Evolutionary conservation across 148 eudicot genomes (phyloP).

Genomic region (Diospyros kaki): DNA sequence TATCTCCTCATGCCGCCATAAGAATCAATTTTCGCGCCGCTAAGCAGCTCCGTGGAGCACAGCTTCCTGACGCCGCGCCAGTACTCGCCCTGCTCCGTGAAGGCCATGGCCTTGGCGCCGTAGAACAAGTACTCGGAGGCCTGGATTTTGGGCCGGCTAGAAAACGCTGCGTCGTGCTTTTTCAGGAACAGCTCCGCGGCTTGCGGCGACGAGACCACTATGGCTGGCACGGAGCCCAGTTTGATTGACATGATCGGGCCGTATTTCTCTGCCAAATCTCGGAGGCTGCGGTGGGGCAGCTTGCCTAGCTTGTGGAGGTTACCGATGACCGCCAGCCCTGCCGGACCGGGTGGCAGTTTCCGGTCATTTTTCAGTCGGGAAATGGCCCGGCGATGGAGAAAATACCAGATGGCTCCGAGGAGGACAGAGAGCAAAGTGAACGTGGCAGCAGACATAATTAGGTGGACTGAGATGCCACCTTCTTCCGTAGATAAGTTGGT

Average conservation of each 20-base stretch:
- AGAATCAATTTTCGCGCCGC: background rate
- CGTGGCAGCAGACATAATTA: too few species aligned
- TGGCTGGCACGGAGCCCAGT: background rate
- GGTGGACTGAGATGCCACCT: too few species aligned
- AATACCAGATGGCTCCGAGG: background rate
- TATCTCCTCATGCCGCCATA: background rate
- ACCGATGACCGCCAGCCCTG: background rate
- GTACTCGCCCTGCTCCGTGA: background rate
- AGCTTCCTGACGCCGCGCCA: background rate
- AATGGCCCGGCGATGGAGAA: background rate
- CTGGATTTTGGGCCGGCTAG: background rate
- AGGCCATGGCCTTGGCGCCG: background rate
- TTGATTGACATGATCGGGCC: background rate
- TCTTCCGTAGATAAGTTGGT: too few species aligned
- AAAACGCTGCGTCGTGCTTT: background rate
- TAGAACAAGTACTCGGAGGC: background rate
- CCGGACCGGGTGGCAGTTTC: background rate
- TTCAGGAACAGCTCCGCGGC: slow-evolving; percentile 5
- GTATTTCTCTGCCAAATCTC: background rate
- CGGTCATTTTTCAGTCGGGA: background rate
- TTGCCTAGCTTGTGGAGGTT: background rate
- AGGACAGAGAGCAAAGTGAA: background rate
- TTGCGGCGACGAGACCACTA: slow-evolving; percentile 2
- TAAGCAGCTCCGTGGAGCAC: background rate
- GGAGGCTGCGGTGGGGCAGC: background rate